Evolutionary conservation across 169 alveolate species (phyloP).

Genomic region (Plasmodium coatneyi): DNA sequence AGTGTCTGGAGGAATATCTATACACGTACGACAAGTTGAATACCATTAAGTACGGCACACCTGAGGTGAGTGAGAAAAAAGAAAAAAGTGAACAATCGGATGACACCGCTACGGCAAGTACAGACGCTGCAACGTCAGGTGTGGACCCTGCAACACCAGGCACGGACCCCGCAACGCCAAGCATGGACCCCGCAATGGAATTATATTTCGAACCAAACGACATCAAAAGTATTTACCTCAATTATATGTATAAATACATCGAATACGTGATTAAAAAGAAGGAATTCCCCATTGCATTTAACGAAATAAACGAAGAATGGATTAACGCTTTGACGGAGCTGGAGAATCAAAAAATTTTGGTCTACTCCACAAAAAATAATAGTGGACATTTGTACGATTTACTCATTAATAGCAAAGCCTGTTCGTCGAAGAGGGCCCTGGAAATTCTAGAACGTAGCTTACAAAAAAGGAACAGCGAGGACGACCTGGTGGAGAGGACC

Average conservation of each 20-base stretch:
- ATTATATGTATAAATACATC: conserved; percentile 70
- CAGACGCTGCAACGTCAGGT: background rate
- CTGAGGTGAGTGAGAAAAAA: background rate
- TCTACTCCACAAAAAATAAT: conserved; percentile 47
- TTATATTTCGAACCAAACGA: conserved; percentile 47
- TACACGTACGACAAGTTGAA: conserved; percentile 60
- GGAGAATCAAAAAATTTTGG: conserved; percentile 68
- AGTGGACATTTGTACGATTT: conserved; percentile 68
- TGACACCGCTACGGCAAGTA: background rate
- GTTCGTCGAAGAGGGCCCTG: conserved; percentile 68
- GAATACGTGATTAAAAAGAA: conserved; percentile 43
- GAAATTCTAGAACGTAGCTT: conserved; percentile 35
- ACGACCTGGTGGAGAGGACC: conserved; percentile 33
- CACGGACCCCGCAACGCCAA: background rate
- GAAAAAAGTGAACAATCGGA: background rate
- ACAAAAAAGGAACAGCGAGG: conserved; percentile 21
- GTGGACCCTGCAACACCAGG: too few relatives aligned
- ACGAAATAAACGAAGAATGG: conserved; percentile 62
- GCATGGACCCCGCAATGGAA: background rate
- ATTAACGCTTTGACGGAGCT: conserved; percentile 54
- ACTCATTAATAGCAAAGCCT: conserved; percentile 70
- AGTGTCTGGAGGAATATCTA: conserved; percentile 62
- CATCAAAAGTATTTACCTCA: conserved; percentile 36
- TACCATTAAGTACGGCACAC: background rate
- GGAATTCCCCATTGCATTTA: conserved; percentile 56